These are phyloP conservation scores for Grosmannia penicillata DNA, from an alignment of 2,329 filamentous ascomycete species.

Conservation along the genomic window DNA sequence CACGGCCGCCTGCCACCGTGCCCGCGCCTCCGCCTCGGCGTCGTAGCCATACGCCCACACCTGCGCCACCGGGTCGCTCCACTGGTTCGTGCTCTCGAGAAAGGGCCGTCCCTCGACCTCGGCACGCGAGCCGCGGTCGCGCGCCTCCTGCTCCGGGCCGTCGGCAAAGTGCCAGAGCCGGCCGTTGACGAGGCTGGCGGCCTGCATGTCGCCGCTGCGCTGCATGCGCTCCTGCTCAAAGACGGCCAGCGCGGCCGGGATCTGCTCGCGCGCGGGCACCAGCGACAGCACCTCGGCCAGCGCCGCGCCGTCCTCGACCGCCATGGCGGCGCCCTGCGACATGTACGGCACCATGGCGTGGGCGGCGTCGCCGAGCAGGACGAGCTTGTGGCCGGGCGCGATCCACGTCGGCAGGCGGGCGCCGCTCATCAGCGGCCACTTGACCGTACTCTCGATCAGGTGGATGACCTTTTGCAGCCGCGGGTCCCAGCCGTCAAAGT, in stretches of 20 bases:
- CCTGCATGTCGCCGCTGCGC: conserved; percentile 23
- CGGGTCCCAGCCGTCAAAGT: conserved; percentile 27
- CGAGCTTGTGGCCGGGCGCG: conserved; percentile 23
- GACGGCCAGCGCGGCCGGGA: conserved; percentile 18
- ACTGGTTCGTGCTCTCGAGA: conserved; percentile 28
- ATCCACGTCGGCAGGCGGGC: conserved; percentile 27
- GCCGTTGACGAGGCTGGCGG: conserved; percentile 28
- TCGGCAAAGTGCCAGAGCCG: conserved; percentile 31
- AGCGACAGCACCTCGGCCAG: conserved; percentile 22
- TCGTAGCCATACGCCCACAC: conserved; percentile 34
- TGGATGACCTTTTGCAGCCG: conserved; percentile 15
- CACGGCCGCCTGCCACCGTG: background rate
- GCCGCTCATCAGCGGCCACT: conserved; percentile 22
- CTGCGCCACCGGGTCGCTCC: conserved; percentile 30
- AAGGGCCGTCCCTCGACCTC: conserved; percentile 24
- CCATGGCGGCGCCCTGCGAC: conserved; percentile 30
- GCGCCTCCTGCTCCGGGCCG: conserved; percentile 23
- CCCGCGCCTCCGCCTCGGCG: conserved; percentile 16
- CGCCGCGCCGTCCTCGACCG: conserved; percentile 33
- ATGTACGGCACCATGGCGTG: conserved; percentile 32
- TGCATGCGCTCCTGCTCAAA: conserved; percentile 22
- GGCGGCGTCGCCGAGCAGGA: conserved; percentile 32
- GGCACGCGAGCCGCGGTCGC: conserved; percentile 24
- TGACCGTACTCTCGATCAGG: background rate
- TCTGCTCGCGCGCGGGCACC: conserved; percentile 13